Evolutionary conservation across 2,329 filamentous ascomycete genomes (phyloP).

Genomic region (Cercospora janseana): DNA sequence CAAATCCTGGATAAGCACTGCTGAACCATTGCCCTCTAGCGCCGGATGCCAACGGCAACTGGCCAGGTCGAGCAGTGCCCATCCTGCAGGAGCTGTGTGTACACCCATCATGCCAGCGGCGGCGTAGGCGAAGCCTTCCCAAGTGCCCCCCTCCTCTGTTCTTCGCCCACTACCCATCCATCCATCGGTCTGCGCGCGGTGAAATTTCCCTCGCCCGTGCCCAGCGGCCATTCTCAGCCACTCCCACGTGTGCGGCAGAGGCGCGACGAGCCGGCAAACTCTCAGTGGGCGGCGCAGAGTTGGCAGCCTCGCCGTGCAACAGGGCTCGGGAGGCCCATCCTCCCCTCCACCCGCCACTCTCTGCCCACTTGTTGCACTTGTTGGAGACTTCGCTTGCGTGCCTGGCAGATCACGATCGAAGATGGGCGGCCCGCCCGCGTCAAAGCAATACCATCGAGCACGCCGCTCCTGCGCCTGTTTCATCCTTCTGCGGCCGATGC

Average conservation of each 20-base stretch:
- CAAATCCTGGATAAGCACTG: slow-evolving; percentile 4
- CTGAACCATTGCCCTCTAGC: slow-evolving; percentile 9
- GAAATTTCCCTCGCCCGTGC: background rate
- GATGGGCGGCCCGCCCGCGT: background rate
- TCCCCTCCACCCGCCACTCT: background rate
- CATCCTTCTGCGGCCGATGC: background rate
- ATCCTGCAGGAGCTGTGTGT: background rate
- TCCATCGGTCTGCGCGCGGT: too few relatives aligned
- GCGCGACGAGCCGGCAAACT: background rate
- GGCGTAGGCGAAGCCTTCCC: background rate
- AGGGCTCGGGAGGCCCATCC: slow-evolving; percentile 1
- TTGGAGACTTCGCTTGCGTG: background rate
- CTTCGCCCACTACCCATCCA: too few relatives aligned
- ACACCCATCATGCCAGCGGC: background rate
- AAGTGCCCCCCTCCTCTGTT: background rate
- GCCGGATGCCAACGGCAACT: slow-evolving; percentile 14
- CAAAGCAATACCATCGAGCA: too few relatives aligned
- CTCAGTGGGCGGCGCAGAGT: background rate
- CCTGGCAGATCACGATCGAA: background rate
- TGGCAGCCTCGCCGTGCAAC: slow-evolving; percentile 3
- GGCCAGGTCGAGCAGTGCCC: background rate
- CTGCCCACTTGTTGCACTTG: background rate
- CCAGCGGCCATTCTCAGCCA: background rate
- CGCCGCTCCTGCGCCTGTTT: background rate
- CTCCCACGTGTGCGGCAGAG: background rate